Evolutionary conservation across 164 flowering plant genomes (phyloP).

Genomic region (Vitis riparia): DNA sequence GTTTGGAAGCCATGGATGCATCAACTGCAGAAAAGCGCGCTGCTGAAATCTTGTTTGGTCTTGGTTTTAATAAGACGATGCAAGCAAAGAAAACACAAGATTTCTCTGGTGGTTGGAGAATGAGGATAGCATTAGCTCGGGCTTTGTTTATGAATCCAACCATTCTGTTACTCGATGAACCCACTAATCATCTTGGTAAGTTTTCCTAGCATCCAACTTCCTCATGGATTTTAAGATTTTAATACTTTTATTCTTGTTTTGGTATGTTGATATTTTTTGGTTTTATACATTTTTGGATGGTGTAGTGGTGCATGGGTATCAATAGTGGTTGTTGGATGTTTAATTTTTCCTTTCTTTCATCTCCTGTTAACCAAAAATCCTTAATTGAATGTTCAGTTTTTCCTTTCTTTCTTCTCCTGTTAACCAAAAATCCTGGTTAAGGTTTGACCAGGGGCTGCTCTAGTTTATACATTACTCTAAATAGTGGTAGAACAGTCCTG

Average conservation of each 20-base stretch:
- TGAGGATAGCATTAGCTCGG: constrained; percentile 93
- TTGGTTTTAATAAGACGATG: constrained; percentile 87
- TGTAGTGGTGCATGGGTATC: background rate
- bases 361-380: too few relatives aligned
- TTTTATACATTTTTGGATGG: background rate
- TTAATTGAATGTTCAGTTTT: too few relatives aligned
- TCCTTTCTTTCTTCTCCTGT: too few relatives aligned
- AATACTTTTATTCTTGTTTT: background rate
- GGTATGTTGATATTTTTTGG: background rate
- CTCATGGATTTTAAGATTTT: background rate
- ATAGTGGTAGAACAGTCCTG: too few relatives aligned
- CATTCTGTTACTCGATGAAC: constrained; percentile 81
- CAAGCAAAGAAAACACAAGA: constrained; percentile 85
- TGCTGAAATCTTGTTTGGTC: constrained; percentile 91
- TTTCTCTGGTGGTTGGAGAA: constrained; percentile 99
- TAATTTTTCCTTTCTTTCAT: too few relatives aligned
- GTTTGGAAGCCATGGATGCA: constrained; percentile 88
- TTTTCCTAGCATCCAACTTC: background rate
- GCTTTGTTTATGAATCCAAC: constrained; percentile 95
- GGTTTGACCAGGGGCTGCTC: too few relatives aligned
- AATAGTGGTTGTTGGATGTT: too few relatives aligned
- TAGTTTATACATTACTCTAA: too few relatives aligned
- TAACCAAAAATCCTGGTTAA: too few relatives aligned
- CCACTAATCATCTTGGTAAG: constrained; percentile 94
- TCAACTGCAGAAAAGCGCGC: constrained; percentile 96